Evolutionary conservation across 306 rosid genomes (phyloP).

Genomic region (Corylus americana): DNA sequence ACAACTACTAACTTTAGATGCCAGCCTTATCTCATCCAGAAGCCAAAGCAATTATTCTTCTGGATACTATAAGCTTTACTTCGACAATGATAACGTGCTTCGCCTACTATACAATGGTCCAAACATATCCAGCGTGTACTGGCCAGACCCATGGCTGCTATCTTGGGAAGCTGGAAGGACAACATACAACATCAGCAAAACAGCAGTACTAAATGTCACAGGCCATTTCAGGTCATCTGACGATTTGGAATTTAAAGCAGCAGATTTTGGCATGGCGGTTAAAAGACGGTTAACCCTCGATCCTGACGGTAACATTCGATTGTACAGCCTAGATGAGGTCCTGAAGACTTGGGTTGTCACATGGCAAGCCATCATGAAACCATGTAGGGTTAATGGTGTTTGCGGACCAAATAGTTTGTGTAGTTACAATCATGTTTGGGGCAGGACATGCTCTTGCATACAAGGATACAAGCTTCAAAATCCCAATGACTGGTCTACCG

Average conservation of each 20-base stretch:
- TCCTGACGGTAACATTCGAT: background rate
- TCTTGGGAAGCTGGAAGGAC: background rate
- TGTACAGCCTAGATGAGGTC: background rate
- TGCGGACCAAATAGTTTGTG: conserved; percentile 29
- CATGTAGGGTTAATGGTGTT: background rate
- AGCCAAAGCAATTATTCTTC: background rate
- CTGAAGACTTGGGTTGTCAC: background rate
- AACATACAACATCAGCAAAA: background rate
- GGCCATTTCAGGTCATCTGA: background rate
- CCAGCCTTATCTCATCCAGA: background rate
- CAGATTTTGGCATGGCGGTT: background rate
- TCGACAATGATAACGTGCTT: background rate
- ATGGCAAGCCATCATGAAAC: background rate
- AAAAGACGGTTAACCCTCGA: background rate
- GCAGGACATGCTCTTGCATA: conserved; percentile 26
- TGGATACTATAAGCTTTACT: background rate
- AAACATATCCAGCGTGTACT: background rate
- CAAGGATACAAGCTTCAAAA: conserved; percentile 16
- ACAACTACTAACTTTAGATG: conserved; percentile 15
- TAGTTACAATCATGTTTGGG: background rate
- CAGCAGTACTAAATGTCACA: background rate
- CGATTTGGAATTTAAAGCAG: background rate
- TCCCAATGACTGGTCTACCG: conserved; percentile 22
- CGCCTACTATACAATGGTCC: background rate
- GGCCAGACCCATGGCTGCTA: background rate